Evolutionary conservation across 139 green algal species (phyloP).

Genomic region (Chlorella sp.): DNA sequence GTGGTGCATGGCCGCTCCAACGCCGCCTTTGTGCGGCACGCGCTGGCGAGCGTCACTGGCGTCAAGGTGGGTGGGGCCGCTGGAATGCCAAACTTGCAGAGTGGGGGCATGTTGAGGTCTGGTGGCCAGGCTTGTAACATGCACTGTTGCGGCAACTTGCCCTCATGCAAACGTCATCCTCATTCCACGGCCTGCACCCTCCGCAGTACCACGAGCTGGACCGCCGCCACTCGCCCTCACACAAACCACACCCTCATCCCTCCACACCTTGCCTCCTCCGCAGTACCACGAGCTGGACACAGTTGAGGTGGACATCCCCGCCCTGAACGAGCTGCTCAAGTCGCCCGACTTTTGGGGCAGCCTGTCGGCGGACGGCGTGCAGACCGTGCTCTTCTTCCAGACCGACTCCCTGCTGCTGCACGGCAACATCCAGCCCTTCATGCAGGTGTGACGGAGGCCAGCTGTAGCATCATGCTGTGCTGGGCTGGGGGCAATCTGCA

Average conservation of each 20-base stretch:
- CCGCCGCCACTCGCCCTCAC: background rate
- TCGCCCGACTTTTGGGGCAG: constrained; percentile 18
- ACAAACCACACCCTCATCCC: background rate
- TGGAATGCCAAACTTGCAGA: too few relatives aligned
- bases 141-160: too few relatives aligned
- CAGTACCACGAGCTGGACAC: constrained; percentile 15
- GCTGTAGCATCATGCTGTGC: too few relatives aligned
- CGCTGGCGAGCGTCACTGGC: background rate
- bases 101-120: too few relatives aligned
- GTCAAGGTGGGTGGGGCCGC: background rate
- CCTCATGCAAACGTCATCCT: too few relatives aligned
- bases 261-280: background rate
- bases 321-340: constrained; percentile 33
- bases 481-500: too few relatives aligned
- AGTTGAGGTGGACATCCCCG: background rate
- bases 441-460: constrained; percentile 27
- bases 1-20: constrained; percentile 21
- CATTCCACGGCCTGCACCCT: too few relatives aligned
- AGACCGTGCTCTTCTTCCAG: constrained; percentile 25
- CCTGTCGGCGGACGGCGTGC: background rate
- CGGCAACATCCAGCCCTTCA: constrained; percentile 4
- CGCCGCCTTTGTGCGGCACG: background rate
- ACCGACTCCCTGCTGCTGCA: constrained; percentile 41
- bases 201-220: background rate
- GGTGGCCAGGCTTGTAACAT: too few relatives aligned